A percentile compares a stretch with the other conserved stretches of the same genome.
Conservation (phyloP, 1,284 basidiomycete species). For the Taiwanofungus camphoratus region DNA sequence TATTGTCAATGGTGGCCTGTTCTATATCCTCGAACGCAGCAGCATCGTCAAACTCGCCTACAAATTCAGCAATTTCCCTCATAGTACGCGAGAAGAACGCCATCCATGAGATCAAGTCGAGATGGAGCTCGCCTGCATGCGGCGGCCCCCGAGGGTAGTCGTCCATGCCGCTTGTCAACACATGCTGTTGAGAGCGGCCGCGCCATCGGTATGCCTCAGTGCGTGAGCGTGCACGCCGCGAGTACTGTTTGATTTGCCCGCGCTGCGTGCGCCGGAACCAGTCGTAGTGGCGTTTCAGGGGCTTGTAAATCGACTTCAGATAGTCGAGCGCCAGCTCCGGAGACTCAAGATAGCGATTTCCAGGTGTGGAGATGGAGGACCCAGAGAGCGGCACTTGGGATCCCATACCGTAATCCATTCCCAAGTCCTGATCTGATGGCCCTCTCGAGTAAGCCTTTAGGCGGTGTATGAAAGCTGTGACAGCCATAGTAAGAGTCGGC, state of each 20-base stretch:
- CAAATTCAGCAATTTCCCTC: conserved; percentile 77
- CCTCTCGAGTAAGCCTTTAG: conserved; percentile 44
- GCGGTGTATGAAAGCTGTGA: conserved; percentile 81
- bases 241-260: conserved; percentile 89
- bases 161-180: conserved; percentile 91
- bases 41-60: conserved; percentile 80
- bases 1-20: conserved; percentile 75
- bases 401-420: conserved; percentile 48
- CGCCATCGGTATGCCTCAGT: conserved; percentile 93
- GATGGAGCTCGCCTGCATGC: conserved; percentile 86
- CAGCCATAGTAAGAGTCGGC: conserved; percentile 87
- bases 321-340: conserved; percentile 61
- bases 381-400: conserved; percentile 42
- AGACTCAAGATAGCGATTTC: conserved; percentile 48
- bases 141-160: conserved; percentile 89
- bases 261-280: conserved; percentile 95
- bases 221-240: conserved; percentile 73
- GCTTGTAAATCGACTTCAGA: conserved; percentile 75
- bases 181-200: conserved; percentile 81
- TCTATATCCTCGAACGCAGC: conserved; percentile 73
- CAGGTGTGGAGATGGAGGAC: conserved; percentile 17
- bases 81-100: conserved; percentile 89
- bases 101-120: conserved; percentile 95
- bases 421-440: conserved; percentile 54
- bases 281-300: conserved; percentile 85